phyloP scores from a whole-genome alignment of 2,329 filamentous ascomycete species.

The Fusarium nelsonii region DNA sequence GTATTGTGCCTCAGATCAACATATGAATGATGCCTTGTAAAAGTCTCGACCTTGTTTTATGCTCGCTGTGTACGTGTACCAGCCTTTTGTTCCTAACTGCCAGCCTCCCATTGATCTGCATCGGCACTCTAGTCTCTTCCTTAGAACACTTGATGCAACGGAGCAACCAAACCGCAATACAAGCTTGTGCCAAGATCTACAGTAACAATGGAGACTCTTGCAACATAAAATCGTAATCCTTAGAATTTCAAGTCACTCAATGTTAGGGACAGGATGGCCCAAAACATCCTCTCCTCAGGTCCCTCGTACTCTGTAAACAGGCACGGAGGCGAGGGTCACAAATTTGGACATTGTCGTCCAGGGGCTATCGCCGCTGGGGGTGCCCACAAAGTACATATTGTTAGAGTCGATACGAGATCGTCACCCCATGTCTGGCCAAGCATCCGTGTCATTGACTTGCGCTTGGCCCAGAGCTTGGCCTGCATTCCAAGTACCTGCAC shows the following conservation, averaged over 20 bases:
- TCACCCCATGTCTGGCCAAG: constrained; percentile 31
- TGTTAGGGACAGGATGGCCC: constrained; percentile 20
- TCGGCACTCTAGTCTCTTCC: neutral
- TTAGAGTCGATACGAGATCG: constrained; percentile 50
- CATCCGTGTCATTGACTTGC: constrained; percentile 35
- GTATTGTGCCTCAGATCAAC: constrained; percentile 19
- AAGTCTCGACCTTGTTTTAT: constrained; percentile 3
- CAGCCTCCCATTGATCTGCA: constrained; percentile 20
- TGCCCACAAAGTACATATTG: constrained; percentile 41
- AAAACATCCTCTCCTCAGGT: constrained; percentile 29
- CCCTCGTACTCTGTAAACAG: neutral
- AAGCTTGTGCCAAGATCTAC: constrained; percentile 18
- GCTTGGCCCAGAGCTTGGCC: constrained; percentile 22
- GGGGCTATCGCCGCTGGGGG: constrained; percentile 19
- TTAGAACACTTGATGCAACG: neutral
- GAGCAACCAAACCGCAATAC: neutral
- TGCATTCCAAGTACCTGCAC: constrained; percentile 47
- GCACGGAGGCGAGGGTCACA: constrained; percentile 7
- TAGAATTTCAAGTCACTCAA: constrained; percentile 5
- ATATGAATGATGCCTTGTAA: constrained; percentile 16
- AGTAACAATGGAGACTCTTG: constrained; percentile 14
- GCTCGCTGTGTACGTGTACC: neutral
- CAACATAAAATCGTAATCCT: constrained; percentile 14
- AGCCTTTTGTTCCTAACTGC: constrained; percentile 3
- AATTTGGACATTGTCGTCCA: constrained; percentile 27